Evolutionary conservation across 768 basidiomycete species (phyloP).

Genomic region (Pleurotus salmoneostramineus): DNA sequence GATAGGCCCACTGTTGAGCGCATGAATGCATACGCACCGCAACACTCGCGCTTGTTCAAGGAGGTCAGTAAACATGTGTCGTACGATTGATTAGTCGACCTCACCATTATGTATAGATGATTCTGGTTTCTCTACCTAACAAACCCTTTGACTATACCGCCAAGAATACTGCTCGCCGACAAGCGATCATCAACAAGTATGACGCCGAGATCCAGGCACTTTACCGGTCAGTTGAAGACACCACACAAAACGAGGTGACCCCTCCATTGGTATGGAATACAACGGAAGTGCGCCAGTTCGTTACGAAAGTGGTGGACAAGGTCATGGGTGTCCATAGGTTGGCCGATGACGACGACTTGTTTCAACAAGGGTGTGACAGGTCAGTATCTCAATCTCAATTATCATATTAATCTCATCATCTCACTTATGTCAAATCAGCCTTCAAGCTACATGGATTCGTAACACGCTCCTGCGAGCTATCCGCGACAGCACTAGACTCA

Average conservation of each 20-base stretch:
- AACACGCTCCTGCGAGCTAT: constrained; percentile 4
- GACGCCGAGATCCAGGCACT: constrained; percentile 30
- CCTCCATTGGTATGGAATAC: constrained; percentile 23
- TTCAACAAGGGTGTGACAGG: constrained; percentile 33
- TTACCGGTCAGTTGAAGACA: constrained; percentile 27
- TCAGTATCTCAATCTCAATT: constrained; percentile 1
- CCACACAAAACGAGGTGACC: constrained; percentile 17
- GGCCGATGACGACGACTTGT: constrained; percentile 28
- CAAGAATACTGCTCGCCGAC: constrained; percentile 30
- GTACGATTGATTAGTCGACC: not conserved
- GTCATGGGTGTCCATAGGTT: constrained; percentile 19
- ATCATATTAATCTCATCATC: not conserved
- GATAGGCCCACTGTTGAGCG: constrained; percentile 30
- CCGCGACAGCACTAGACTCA: not conserved
- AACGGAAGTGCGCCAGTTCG: constrained; percentile 20
- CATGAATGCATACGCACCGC: constrained; percentile 31
- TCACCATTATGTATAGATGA: constrained; percentile 24
- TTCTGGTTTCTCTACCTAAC: constrained; percentile 23
- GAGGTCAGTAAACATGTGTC: constrained; percentile 20
- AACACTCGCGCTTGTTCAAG: constrained; percentile 37
- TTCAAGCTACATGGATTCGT: constrained; percentile 7
- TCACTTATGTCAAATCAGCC: not conserved
- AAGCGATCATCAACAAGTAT: constrained; percentile 29
- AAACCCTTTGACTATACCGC: constrained; percentile 35
- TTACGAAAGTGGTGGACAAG: constrained; percentile 24